Evolutionary conservation across 805 yeast species (phyloP), one percentile per base, ranked within the genome.

Genomic region (Lipomyces yamadae): DNA sequence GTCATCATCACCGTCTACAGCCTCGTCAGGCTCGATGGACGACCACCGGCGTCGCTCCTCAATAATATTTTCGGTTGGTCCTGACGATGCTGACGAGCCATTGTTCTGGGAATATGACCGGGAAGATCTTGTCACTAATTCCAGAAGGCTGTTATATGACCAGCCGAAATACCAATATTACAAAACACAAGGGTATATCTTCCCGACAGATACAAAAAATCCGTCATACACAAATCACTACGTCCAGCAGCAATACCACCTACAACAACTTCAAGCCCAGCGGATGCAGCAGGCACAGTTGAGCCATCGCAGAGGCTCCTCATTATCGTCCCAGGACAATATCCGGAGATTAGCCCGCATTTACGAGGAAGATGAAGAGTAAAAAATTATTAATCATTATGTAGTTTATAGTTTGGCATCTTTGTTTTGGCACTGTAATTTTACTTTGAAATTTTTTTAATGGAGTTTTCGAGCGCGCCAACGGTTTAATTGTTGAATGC

Each of bases 341-440:
- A 64, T 60, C 6, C 58, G 64, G 30, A 32, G 53, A 8, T 45
- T 66, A 18, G 69, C 61, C 15, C 48, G 37, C 11, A 66, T 66
- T 35, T 50, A 60, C 58, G 69, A 66, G 54, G 69, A 66, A 24
- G 64, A 66, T 7, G 65, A 65, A 60, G 48, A 37, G 34, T 50
- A 50, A 18, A 52, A 30, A 30, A 52, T 18, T 4, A 0, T 13
- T 24, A 30, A 10, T 8, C 13, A 37, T 52, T 24, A 18, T 5
- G 2, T 4, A 42, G 3, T 42, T 52, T 50, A 11, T 13, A 3
- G 53, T 10, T 5, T 48, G n/a, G 1, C 10, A 8, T 24, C 5
- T 10, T 24, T 48, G 53, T 48, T 1, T 48, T 48, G 24, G 24
- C 24, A 24, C 24, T 48, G 53, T 48, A 48, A 15, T 48, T 4